A percentile compares a stretch with the other conserved stretches of the same genome.
phyloP scores from a whole-genome alignment of 2,329 filamentous ascomycete genomes.

The Penicillium concentricum region DNA sequence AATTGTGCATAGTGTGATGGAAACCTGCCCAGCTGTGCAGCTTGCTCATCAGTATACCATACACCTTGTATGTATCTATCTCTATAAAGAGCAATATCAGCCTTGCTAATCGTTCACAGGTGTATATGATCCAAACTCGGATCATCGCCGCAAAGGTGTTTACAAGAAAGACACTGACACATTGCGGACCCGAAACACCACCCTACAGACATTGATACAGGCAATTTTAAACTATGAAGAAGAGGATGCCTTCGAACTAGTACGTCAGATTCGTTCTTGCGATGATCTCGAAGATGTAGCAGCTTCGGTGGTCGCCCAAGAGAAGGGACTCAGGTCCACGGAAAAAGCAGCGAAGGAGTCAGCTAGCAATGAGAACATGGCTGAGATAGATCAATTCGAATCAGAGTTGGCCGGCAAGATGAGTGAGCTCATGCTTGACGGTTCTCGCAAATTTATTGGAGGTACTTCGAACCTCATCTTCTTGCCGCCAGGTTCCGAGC shows the following conservation, averaged over 20 bases:
- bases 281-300: constrained; percentile 69
- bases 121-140: constrained; percentile 92
- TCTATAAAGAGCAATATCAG: not conserved
- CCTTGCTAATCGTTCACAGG: constrained; percentile 55
- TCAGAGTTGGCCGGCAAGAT: constrained; percentile 86
- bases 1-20: constrained; percentile 69
- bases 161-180: constrained; percentile 92
- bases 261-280: constrained; percentile 84
- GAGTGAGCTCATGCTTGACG: constrained; percentile 85
- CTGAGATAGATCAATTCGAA: constrained; percentile 58
- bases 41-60: constrained; percentile 88
- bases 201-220: constrained; percentile 87
- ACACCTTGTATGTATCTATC: constrained; percentile 38
- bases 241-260: constrained; percentile 76
- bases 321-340: constrained; percentile 48
- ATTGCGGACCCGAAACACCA: constrained; percentile 81
- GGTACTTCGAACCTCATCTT: constrained; percentile 94
- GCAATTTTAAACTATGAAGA: constrained; percentile 89
- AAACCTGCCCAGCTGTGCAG: constrained; percentile 84
- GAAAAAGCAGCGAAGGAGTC: constrained; percentile 30
- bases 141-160: constrained; percentile 93
- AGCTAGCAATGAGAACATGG: constrained; percentile 39
- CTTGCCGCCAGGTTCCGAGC: constrained; percentile 55
- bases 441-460: constrained; percentile 84
- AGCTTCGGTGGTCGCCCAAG: constrained; percentile 56